These are phyloP conservation scores for Anaeramoeba flamelloides DNA, from an alignment of 78 protist genomes.

Conservation along the genomic window DNA sequence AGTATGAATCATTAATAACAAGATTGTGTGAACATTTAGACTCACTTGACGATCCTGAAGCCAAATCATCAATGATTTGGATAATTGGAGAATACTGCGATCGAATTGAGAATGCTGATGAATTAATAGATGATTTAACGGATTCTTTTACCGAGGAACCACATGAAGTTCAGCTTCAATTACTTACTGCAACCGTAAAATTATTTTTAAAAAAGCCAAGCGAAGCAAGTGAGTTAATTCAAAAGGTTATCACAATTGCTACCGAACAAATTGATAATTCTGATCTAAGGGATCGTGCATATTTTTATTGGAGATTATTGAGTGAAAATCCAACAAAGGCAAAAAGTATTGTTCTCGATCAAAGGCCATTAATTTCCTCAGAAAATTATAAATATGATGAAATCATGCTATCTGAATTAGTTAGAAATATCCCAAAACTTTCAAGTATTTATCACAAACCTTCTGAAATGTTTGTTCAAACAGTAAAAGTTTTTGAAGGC, in stretches of 20 bases:
- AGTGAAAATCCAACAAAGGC: constrained; percentile 86
- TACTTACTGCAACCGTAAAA: constrained; percentile 91
- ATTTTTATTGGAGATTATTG: constrained; percentile 88
- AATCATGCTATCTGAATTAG: too few relatives aligned
- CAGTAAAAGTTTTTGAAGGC: too few relatives aligned
- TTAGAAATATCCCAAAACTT: too few relatives aligned
- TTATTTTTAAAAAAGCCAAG: constrained; percentile 79
- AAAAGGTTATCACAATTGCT: constrained; percentile 51
- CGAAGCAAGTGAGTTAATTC: constrained; percentile 56
- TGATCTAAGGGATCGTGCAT: constrained; percentile 96
- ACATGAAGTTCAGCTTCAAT: constrained; percentile 77
- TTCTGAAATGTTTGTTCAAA: too few relatives aligned
- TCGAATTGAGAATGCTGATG: constrained; percentile 92
- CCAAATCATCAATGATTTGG: constrained; percentile 97
- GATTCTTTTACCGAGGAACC: too few relatives aligned
- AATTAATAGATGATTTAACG: too few relatives aligned
- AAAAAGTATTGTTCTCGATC: too few relatives aligned
- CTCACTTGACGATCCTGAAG: constrained; percentile 96
- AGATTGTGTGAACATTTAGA: constrained; percentile 89
- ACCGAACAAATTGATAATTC: constrained; percentile 86
- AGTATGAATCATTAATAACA: constrained; percentile 85
- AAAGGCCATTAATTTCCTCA: too few relatives aligned
- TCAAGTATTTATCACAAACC: too few relatives aligned
- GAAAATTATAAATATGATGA: too few relatives aligned
- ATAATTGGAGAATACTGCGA: constrained; percentile 95